A percentile compares a stretch with the other conserved stretches of the same genome.
These are phyloP conservation scores for Colletotrichum sansevieriae DNA, from an alignment of 2,329 filamentous ascomycete species.

Conservation along the genomic window DNA sequence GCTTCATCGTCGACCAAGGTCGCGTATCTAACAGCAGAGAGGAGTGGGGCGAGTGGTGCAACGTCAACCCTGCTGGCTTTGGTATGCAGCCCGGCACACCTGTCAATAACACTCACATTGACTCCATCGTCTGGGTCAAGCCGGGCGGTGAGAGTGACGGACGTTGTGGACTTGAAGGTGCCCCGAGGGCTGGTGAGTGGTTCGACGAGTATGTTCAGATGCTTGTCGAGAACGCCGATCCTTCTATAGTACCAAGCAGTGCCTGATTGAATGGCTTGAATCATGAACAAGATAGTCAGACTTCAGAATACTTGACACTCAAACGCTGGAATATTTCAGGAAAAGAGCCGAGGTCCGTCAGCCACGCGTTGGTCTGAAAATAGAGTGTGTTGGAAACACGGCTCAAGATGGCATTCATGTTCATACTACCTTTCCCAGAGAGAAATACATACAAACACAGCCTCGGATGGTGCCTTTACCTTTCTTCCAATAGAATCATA, in stretches of 20 bases:
- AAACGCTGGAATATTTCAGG: no score
- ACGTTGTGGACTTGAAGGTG: slow-evolving; percentile 52
- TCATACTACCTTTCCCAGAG: no score
- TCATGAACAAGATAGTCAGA: background rate
- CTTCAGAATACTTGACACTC: no score
- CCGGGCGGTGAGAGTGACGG: slow-evolving; percentile 60
- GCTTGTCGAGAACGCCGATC: slow-evolving; percentile 55
- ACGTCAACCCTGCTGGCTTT: slow-evolving; percentile 56
- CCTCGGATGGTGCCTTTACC: no score
- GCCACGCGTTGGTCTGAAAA: no score
- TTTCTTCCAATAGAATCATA: no score
- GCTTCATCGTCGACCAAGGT: slow-evolving; percentile 61
- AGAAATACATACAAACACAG: no score
- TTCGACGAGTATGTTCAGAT: slow-evolving; percentile 57
- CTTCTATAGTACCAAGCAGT: slow-evolving; percentile 30
- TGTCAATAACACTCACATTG: slow-evolving; percentile 53
- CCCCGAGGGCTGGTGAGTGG: slow-evolving; percentile 56
- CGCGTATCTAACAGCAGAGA: slow-evolving; percentile 54
- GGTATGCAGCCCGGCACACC: slow-evolving; percentile 53
- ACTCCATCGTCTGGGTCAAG: slow-evolving; percentile 61
- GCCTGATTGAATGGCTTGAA: background rate
- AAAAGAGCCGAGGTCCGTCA: no score
- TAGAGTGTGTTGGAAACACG: no score
- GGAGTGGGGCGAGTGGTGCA: slow-evolving; percentile 61
- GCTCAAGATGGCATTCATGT: no score